Evolutionary conservation across 805 yeast species (phyloP).

Genomic region (Candida insectalens): DNA sequence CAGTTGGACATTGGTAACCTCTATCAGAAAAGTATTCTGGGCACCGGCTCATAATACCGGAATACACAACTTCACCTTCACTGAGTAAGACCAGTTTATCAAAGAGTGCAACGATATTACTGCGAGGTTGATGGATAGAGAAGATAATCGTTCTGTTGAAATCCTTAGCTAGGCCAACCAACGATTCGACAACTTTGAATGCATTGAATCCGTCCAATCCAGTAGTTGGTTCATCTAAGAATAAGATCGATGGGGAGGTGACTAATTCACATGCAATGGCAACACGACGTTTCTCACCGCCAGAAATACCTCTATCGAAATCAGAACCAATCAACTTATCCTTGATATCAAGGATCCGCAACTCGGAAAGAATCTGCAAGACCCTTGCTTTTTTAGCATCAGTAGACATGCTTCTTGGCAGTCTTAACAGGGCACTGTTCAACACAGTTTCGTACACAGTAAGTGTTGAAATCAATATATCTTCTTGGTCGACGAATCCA

Average conservation of each 20-base stretch:
- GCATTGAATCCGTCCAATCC: constrained; percentile 95
- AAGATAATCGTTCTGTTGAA: constrained; percentile 83
- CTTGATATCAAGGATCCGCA: constrained; percentile 73
- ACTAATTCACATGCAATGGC: constrained; percentile 91
- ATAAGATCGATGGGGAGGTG: constrained; percentile 75
- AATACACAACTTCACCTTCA: constrained; percentile 77
- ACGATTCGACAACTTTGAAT: constrained; percentile 75
- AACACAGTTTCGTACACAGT: constrained; percentile 94
- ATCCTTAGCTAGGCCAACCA: constrained; percentile 69
- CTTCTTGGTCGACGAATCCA: constrained; percentile 97
- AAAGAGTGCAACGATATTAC: constrained; percentile 87
- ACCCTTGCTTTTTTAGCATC: constrained; percentile 71
- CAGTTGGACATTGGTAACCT: constrained; percentile 79
- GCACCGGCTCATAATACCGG: constrained; percentile 74
- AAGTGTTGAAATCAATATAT: constrained; percentile 78
- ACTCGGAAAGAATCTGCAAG: constrained; percentile 72
- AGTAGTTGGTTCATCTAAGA: constrained; percentile 89
- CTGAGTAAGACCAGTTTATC: constrained; percentile 75
- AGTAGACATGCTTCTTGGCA: constrained; percentile 74
- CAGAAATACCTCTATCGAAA: constrained; percentile 84
- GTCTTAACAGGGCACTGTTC: constrained; percentile 79
- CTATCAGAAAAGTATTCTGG: constrained; percentile 63
- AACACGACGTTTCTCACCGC: constrained; percentile 87
- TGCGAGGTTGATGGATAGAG: constrained; percentile 95
- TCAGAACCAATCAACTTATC: constrained; percentile 86